Base-by-base conservation (phyloP, 768 basidiomycete species). In the Nidularia pulvinata region DNA sequence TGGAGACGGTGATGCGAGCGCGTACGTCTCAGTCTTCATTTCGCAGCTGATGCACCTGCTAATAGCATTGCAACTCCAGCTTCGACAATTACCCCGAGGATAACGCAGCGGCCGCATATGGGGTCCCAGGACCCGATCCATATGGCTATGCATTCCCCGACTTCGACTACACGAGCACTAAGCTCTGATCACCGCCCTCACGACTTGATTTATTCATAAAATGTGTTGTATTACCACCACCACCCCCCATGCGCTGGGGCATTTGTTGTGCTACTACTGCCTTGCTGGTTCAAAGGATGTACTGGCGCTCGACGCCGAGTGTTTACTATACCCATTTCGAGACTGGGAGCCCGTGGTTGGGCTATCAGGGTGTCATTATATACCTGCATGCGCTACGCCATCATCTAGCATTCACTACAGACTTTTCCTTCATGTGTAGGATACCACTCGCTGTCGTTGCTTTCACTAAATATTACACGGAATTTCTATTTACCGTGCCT, bases 1-100 rank as follows among this genome's bases (percentile, higher is more conserved):
- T 34, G 88, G 93, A 7, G 97, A 98, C 9, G 97, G 97, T 1
- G 97, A 99, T 69, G 91, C 96, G 5, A 94, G 91, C 84, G 90
- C 90, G 89, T 92, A 66, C 69, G 90, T 7, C 25, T 25, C 53
- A 47, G 22, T 19, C 44, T 55, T 10, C 32, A 19, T 37, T 53
- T 49, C 10, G 14, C 53, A 33, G 51, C 35, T 61, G 48, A 52
- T 62, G 49, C 58, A 55, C 7, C 13, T 10, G n/a, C 37, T 52
- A 16, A 25, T 33, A 34, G 9, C 10, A 7, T 3, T 51, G 25
- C 33, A 54, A 45, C 50, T 47, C 6, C 59, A 92, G 89, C 19
- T 93, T 92, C 58, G 91, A 92, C 60, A 75, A 73, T 46, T 92
- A 92, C 60, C 86, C 89, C 1, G 91, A 92, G 64, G 89, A 89